phyloP scores from a whole-genome alignment of 2,329 filamentous ascomycete species.

The Nemania diffusa region DNA sequence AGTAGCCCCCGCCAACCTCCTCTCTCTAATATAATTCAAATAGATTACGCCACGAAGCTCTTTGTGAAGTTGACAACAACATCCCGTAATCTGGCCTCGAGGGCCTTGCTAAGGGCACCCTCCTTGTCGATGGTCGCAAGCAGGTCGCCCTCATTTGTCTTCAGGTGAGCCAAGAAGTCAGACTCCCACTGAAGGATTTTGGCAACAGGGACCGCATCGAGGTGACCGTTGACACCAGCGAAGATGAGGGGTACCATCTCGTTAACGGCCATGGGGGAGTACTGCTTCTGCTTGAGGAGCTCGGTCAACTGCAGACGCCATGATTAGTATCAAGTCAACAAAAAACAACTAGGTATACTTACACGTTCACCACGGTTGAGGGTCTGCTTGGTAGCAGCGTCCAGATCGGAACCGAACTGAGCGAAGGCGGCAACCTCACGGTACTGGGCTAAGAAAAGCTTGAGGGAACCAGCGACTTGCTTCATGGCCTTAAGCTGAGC shows the following conservation, averaged over 20 bases:
- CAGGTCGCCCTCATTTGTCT: conserved; percentile 87
- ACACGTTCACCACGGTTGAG: conserved; percentile 97
- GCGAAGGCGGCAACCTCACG: conserved; percentile 99
- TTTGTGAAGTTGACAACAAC: conserved; percentile 86
- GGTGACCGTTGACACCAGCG: conserved; percentile 97
- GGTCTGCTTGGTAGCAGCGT: conserved; percentile 99
- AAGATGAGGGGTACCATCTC: conserved; percentile 99
- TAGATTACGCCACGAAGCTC: conserved; percentile 77
- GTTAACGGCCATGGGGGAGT: conserved; percentile 97
- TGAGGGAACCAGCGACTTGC: conserved; percentile 99
- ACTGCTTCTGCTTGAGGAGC: conserved; percentile 99
- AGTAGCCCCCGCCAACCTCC: conserved; percentile 51
- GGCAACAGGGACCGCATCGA: conserved; percentile 87
- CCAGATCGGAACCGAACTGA: conserved; percentile 99
- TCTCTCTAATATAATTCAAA: conserved; percentile 48
- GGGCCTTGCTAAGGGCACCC: conserved; percentile 94
- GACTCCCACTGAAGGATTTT: conserved; percentile 95
- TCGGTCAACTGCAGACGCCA: conserved; percentile 75
- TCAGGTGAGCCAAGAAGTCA: conserved; percentile 93
- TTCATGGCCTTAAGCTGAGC: conserved; percentile 99
- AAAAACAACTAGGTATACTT: conserved; percentile 55
- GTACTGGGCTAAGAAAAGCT: conserved; percentile 99
- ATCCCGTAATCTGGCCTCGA: conserved; percentile 84
- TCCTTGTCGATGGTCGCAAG: conserved; percentile 92
- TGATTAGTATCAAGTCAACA: conserved; percentile 35